Evolutionary conservation across 192 early-diverging fungal genomes (phyloP), one percentile per base, ranked within the genome.

Genomic region (Rhizoclosmatium sp.): DNA sequence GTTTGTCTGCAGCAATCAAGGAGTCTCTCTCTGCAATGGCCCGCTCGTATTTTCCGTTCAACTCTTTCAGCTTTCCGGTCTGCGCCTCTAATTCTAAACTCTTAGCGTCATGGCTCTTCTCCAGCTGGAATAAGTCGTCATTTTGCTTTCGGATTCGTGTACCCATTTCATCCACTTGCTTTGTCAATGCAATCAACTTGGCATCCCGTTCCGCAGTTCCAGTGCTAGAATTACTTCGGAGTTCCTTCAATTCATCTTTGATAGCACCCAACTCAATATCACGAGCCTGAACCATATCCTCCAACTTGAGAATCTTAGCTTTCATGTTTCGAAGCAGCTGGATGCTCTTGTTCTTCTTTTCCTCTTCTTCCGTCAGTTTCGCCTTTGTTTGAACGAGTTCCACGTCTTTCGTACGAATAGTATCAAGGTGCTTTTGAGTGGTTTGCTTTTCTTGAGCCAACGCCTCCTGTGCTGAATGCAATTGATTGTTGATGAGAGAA

Each of bases 341-440:
- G 39, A 90, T 87, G 3, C 81, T 83, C 78, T 90, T 90, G 58
- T 71, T 80, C 71, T 90, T 90, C 80, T 88, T 90, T 66, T 90
- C 89, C 67, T 88, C 87, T 76, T 87, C 87, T 62, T 88, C 81
- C 9, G 69, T 47, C 7, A 87, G 78, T 69, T 83, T 76, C 5
- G 62, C 44, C 48, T 72, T 80, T 47, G 47, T 80, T 46, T 68
- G 76, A 1, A 14, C 47, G 31, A 74, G 56, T 46, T 80, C 71
- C 10, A n/a, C 19, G 19, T 75, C 65, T 67, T 71, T 56, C 14
- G 48, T 10, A 41, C 19, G 48, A 66, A 70, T 12, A 42, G 69
- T 5, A 48, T 74, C 81, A 65, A 82, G 80, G 51, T 79, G 81
- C 31, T 60, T 58, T 59, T 84, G 80, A 23, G 74, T 61, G 1